A percentile compares a stretch with the other conserved stretches of the same genome.
Conservation (phyloP, 305 asterid genomes). For the Fraxinus velutina region DNA sequence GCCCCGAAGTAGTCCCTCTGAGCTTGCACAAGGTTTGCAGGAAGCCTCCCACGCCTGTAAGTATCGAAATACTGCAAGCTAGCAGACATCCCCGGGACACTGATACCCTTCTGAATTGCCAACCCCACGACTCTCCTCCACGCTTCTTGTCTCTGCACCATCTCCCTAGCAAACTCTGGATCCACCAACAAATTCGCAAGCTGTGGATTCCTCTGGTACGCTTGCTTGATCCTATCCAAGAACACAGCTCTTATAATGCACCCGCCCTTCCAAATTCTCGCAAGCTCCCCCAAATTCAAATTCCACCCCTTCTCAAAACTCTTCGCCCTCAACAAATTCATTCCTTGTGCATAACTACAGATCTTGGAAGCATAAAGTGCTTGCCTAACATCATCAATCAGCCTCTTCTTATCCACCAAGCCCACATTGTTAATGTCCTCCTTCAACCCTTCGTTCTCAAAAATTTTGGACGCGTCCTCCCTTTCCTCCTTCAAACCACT, state of each 20-base stretch:
- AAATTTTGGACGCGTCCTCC: conserved; percentile 51
- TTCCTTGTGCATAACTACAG: conserved; percentile 91
- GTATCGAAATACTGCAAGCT: conserved; percentile 74
- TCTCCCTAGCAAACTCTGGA: conserved; percentile 84
- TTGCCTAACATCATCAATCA: conserved; percentile 87
- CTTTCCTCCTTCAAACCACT: conserved; percentile 86
- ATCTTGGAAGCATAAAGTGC: conserved; percentile 88
- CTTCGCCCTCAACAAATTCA: conserved; percentile 81
- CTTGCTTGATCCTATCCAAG: conserved; percentile 84
- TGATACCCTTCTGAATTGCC: conserved; percentile 57
- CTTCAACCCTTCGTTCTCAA: conserved; percentile 52
- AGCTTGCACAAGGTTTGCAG: conserved; percentile 81
- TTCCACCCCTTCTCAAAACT: conserved; percentile 84
- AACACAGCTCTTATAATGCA: conserved; percentile 89
- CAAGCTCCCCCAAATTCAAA: conserved; percentile 78
- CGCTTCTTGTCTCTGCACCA: conserved; percentile 88
- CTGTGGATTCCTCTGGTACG: conserved; percentile 69
- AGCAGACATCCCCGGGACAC: conserved; percentile 75
- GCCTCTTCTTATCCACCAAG: conserved; percentile 55
- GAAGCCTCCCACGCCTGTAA: conserved; percentile 73
- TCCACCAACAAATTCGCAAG: conserved; percentile 77
- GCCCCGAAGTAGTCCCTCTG: conserved; percentile 91
- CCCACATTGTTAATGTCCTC: conserved; percentile 41
- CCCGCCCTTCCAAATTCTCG: conserved; percentile 94
- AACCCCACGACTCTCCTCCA: conserved; percentile 89